phyloP scores from a whole-genome alignment of 495 filamentous ascomycete species.

The Neurospora tetraspora region DNA sequence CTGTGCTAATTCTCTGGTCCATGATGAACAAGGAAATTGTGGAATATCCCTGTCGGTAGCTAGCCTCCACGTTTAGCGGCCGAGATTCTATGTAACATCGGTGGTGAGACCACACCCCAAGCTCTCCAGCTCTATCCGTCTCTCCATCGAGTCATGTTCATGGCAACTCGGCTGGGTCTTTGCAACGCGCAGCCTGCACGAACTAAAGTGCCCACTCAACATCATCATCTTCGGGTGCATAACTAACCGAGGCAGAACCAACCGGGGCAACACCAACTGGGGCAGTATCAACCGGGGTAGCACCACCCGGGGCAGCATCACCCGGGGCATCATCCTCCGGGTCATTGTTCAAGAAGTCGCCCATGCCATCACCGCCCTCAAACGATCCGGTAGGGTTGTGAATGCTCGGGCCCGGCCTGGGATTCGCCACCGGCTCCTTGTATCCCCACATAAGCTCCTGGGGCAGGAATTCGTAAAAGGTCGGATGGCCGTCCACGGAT shows the following conservation, averaged over 20 bases:
- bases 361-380: conserved; percentile 11
- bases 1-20: background rate
- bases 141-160: background rate
- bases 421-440: conserved; percentile 42
- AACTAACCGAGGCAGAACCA: background rate
- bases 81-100: background rate
- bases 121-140: background rate
- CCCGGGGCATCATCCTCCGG: background rate
- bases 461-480: conserved; percentile 52
- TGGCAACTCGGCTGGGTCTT: background rate
- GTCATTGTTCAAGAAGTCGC: conserved; percentile 1
- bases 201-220: background rate
- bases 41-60: background rate
- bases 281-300: background rate
- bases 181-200: background rate
- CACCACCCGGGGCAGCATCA: background rate
- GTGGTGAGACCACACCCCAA: background rate
- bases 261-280: background rate
- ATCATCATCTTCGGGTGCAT: background rate
- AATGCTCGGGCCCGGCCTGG: conserved; percentile 26
- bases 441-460: conserved; percentile 65
- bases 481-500: conserved; percentile 45
- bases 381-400: conserved; percentile 9
- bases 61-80: background rate
- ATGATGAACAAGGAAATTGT: background rate